phyloP scores from a whole-genome alignment of 345 rosid genomes.

The Conringia planisiliqua region DNA sequence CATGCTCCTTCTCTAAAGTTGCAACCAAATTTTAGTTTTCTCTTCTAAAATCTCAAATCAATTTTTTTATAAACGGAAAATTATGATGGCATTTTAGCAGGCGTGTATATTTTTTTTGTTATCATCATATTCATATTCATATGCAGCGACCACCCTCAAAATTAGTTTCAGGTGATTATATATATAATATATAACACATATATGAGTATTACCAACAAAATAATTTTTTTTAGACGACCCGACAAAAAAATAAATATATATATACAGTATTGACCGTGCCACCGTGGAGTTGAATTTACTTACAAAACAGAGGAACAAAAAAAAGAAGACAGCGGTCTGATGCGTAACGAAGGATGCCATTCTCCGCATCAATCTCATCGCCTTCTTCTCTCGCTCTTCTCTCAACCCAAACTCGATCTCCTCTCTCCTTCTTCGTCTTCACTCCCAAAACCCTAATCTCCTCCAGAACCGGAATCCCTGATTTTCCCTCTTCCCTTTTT shows the following conservation, averaged over 20 bases:
- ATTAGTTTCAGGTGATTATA: too few species aligned
- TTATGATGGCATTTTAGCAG: too few species aligned
- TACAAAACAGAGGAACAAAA: background rate
- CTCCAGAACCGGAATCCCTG: background rate
- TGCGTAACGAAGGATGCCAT: conserved; percentile 32
- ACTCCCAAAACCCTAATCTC: conserved; percentile 23
- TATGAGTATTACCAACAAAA: too few species aligned
- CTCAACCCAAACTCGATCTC: conserved; percentile 10
- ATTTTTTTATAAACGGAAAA: too few species aligned
- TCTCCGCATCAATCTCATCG: conserved; percentile 30
- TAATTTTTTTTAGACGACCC: too few species aligned
- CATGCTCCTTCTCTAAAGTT: background rate
- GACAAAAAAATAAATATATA: too few species aligned
- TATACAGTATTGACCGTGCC: background rate
- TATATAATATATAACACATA: too few species aligned
- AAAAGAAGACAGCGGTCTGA: background rate
- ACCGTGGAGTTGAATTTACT: background rate
- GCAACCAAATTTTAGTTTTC: too few species aligned
- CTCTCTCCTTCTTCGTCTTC: conserved; percentile 8
- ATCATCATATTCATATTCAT: too few species aligned
- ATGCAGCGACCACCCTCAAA: too few species aligned
- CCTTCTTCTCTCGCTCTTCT: conserved; percentile 23
- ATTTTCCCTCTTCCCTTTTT: background rate
- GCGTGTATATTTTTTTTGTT: too few species aligned
- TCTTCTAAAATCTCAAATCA: too few species aligned